These are phyloP conservation scores for Fusarium sp. DNA, from an alignment of 2,329 filamentous ascomycete genomes.

Conservation along the genomic window DNA sequence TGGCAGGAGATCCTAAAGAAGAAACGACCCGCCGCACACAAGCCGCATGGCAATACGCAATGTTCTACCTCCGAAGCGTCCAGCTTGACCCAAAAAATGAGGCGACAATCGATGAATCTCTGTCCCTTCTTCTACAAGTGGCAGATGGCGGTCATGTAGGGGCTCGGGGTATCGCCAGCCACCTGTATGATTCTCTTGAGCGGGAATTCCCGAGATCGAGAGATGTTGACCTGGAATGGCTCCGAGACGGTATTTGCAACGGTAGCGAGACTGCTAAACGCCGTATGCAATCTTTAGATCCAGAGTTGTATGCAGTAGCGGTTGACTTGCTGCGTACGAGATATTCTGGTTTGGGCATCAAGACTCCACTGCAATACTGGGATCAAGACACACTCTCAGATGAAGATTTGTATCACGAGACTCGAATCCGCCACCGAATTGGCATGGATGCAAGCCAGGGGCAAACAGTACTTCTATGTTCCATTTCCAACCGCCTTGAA, in stretches of 20 bases:
- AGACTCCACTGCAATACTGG: neutral
- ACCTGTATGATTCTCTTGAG: neutral
- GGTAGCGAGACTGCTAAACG: neutral
- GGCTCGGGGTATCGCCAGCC: neutral
- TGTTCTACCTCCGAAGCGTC: neutral
- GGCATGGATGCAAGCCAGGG: neutral
- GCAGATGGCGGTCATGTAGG: neutral
- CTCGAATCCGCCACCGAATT: neutral
- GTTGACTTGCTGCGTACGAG: neutral
- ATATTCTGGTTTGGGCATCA: accelerated
- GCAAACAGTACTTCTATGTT: neutral
- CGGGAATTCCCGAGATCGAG: neutral
- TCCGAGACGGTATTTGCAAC: neutral
- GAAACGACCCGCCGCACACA: accelerated
- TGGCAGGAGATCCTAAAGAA: accelerated
- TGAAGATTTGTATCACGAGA: neutral
- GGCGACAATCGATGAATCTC: neutral
- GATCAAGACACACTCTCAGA: neutral
- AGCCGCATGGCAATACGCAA: neutral
- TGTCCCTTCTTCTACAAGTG: neutral
- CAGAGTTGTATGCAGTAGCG: neutral
- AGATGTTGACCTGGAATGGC: neutral
- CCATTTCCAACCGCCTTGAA: neutral
- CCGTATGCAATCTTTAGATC: accelerated
- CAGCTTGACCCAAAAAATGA: neutral